Base-by-base conservation (phyloP, 2,329 filamentous ascomycete genomes). In the Nannizzia gypsea region DNA sequence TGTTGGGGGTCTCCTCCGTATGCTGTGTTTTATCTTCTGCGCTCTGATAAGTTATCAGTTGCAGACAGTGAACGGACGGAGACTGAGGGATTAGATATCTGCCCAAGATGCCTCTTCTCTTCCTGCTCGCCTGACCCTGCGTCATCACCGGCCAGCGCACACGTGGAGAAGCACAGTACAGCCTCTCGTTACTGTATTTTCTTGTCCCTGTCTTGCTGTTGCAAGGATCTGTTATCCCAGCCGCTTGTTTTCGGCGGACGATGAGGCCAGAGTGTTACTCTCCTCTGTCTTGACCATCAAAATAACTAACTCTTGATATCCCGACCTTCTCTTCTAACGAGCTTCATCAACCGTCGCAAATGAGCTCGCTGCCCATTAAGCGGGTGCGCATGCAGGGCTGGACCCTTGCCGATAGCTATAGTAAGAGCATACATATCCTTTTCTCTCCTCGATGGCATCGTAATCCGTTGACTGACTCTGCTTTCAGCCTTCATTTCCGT, bases 351-450 rank as follows among this genome's bases (percentile, higher is more conserved):
- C 11, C 42, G 13, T 46, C 22, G 6, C 48, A 24, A 75, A 36
- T 75, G 73, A 74, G 69, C 71, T 63, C 69, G 64, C 64, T 66
- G 67, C 66, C 69, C 66, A 65, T 70, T 60, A 72, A 69, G 70
- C 70, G 71, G 67, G 70, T 71, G 65, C 70, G 71, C 65, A 71
- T 73, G 70, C 69, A 66, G 64, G 67, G 66, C 61, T 71, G 73
- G 73, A 70, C 72, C 65, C 67, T 71, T 68, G 68, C 69, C 61
- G 67, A 71, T 62, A 67, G 66, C 67, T 71, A 69, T 66, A 67
- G 73, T 76, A 71, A 56, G 72, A 68, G 58, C 56, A 59, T 60
- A 62, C 28, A 61, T 56, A 60, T 57, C 57, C 56, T 61, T 15
- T 42, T 42, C 38, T 20, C 38, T 60, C 58, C 56, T 61, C 36